A percentile compares a stretch with the other conserved stretches of the same genome.
Conservation (phyloP, 148 eudicot genomes). For the Amaranthus cruentus region DNA sequence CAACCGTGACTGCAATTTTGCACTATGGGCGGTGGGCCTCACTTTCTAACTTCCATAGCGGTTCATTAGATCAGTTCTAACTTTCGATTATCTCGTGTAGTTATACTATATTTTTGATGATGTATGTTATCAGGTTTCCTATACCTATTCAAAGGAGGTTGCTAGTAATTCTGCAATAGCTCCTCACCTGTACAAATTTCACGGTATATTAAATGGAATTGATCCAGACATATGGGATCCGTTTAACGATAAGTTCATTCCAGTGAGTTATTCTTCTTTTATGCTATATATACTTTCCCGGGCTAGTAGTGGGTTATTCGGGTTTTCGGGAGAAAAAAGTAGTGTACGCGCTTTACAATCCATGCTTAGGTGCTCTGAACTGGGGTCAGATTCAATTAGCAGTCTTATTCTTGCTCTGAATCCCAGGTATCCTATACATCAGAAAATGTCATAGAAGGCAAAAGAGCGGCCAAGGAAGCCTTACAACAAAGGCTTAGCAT, state of each 20-base stretch:
- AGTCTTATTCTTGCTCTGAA: conserved; percentile 5
- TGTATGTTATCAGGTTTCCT: conserved; percentile 58
- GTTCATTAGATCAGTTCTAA: background rate
- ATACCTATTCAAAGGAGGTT: conserved; percentile 84
- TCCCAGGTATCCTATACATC: conserved; percentile 74
- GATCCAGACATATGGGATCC: conserved; percentile 99
- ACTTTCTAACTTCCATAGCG: no score
- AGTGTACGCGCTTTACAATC: background rate
- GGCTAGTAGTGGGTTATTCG: no score
- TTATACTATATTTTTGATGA: background rate
- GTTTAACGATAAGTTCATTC: conserved; percentile 80
- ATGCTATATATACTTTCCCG: no score
- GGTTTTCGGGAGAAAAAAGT: no score
- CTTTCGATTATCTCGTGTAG: no score
- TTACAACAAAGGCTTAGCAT: conserved; percentile 79
- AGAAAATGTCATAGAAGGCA: conserved; percentile 86
- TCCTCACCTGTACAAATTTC: conserved; percentile 79
- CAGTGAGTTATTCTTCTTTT: conserved; percentile 50
- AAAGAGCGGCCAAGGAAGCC: conserved; percentile 86
- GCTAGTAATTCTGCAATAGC: conserved; percentile 74
- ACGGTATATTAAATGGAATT: conserved; percentile 94
- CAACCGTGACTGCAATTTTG: no score
- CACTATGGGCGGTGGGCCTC: no score
- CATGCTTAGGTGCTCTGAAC: background rate
- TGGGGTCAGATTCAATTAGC: background rate